These are phyloP conservation scores for Drechslerella stenobrocha DNA, from an alignment of 2,329 filamentous ascomycete genomes.

Conservation along the genomic window DNA sequence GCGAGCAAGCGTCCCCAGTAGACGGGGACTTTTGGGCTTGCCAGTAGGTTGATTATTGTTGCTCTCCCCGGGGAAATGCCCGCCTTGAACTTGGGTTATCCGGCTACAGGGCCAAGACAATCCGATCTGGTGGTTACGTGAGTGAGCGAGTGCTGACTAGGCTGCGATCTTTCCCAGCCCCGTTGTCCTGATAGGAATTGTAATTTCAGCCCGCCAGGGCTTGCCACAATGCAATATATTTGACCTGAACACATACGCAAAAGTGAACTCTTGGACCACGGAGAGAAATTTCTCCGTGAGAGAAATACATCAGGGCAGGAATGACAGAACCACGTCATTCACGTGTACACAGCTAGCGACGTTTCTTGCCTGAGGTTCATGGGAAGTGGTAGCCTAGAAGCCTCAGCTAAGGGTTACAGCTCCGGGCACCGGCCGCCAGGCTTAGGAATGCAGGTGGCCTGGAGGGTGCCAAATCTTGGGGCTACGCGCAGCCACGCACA, in stretches of 20 bases:
- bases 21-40: no score
- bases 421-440: background rate
- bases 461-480: no score
- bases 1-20: no score
- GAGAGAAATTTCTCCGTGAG: background rate
- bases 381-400: conserved; percentile 19
- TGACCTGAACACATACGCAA: background rate
- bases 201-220: background rate
- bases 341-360: conserved; percentile 6
- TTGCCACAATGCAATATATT: no score
- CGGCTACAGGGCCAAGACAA: no score
- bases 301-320: background rate
- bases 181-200: background rate
- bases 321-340: conserved; percentile 14
- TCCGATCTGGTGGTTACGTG: background rate
- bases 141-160: background rate
- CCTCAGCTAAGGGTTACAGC: background rate
- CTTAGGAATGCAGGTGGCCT: conserved; percentile 20
- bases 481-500: no score
- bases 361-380: conserved; percentile 6
- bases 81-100: no score
- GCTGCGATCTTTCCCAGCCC: background rate
- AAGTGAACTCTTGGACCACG: background rate
- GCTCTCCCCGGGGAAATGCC: no score
- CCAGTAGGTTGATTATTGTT: no score